A percentile compares a stretch with the other conserved stretches of the same genome.
Conservation (phyloP, 306 rosid species). For the Pueraria montana region DNA sequence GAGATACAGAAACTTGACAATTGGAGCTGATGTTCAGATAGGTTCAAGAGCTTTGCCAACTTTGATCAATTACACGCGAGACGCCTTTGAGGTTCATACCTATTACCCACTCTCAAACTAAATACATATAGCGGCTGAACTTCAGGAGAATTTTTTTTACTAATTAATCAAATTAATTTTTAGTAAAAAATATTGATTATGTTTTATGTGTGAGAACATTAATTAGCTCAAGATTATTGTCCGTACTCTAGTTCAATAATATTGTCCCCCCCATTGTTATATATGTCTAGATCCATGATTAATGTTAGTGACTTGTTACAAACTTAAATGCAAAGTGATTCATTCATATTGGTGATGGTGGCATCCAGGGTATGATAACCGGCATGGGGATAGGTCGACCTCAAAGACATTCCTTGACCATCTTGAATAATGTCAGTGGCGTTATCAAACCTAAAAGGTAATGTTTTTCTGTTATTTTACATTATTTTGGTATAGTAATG, state of each 20-base stretch:
- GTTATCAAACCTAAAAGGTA: conserved; percentile 81
- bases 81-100: conserved; percentile 67
- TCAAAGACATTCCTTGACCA: conserved; percentile 64
- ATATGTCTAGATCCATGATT: background rate
- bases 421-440: conserved; percentile 70
- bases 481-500: background rate
- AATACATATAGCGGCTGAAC: too few relatives aligned
- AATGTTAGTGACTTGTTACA: background rate
- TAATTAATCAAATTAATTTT: background rate
- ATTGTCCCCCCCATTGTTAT: background rate
- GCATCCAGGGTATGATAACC: conserved; percentile 58
- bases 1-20: conserved; percentile 64
- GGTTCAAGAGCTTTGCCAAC: conserved; percentile 88
- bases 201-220: background rate
- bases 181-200: background rate
- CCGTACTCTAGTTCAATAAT: background rate
- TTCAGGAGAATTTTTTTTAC: too few relatives aligned
- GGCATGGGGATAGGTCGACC: conserved; percentile 60
- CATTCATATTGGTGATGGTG: background rate
- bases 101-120: background rate
- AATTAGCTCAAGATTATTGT: background rate
- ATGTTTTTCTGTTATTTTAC: background rate
- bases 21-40: conserved; percentile 68
- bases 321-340: conserved; percentile 12
- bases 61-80: conserved; percentile 57